These are phyloP conservation scores for Saccharomyces hybrid DNA, from an alignment of 1,139 yeast species.

Conservation along the genomic window DNA sequence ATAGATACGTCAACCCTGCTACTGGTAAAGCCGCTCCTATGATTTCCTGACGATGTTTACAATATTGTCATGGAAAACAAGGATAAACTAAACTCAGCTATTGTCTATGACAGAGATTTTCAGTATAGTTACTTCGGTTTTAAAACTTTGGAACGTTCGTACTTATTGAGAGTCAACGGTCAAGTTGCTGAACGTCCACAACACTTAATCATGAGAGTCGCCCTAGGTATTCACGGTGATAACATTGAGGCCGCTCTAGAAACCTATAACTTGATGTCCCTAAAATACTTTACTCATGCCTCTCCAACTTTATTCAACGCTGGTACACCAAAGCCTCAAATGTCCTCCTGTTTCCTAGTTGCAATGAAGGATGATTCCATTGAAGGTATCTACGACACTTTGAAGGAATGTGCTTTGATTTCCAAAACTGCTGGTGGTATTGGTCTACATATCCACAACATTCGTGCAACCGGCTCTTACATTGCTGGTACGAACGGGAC, in stretches of 20 bases:
- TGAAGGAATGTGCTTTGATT: slow-evolving; percentile 76
- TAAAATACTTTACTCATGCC: slow-evolving; percentile 76
- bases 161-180: slow-evolving; percentile 56
- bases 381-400: slow-evolving; percentile 81
- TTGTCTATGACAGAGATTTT: slow-evolving; percentile 73
- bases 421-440: slow-evolving; percentile 90
- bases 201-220: slow-evolving; percentile 81
- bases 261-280: slow-evolving; percentile 77
- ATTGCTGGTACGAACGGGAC: slow-evolving; percentile 88
- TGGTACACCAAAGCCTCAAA: slow-evolving; percentile 76
- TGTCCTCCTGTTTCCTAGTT: slow-evolving; percentile 81
- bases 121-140: slow-evolving; percentile 76
- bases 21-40: slow-evolving; percentile 50
- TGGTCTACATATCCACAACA: slow-evolving; percentile 76
- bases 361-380: slow-evolving; percentile 86
- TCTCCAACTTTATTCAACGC: slow-evolving; percentile 87
- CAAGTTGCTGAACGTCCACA: slow-evolving; percentile 84
- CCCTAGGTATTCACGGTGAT: slow-evolving; percentile 76
- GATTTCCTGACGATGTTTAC: slow-evolving; percentile 64
- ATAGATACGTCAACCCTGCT: slow-evolving; percentile 61
- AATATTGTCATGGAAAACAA: slow-evolving; percentile 52
- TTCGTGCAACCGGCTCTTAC: slow-evolving; percentile 75
- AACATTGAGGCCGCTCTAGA: slow-evolving; percentile 65
- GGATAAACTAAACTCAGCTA: slow-evolving; percentile 65
- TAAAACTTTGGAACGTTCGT: slow-evolving; percentile 79